Percentiles rank a stretch among this genome's conserved stretches.
These are phyloP conservation scores for Nakazawaea wyomingensis DNA, from an alignment of 805 yeast genomes.

Conservation along the genomic window DNA sequence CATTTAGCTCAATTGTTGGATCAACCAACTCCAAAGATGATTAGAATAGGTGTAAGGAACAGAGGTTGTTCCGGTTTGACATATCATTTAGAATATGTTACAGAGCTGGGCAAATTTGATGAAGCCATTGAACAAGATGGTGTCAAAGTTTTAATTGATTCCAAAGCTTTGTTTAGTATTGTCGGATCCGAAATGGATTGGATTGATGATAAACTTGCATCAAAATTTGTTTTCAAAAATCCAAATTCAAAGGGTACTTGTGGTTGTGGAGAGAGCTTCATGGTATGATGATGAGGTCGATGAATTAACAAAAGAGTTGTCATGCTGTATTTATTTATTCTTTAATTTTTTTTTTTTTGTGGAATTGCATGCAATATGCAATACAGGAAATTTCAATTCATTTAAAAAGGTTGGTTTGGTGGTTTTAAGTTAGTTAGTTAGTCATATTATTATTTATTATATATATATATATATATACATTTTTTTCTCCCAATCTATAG, in stretches of 20 bases:
- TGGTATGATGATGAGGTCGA: slow-evolving; percentile 65
- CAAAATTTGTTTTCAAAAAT: slow-evolving; percentile 87
- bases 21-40: slow-evolving; percentile 83
- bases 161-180: slow-evolving; percentile 91
- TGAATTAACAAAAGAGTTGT: no score
- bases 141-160: slow-evolving; percentile 86
- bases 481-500: no score
- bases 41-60: slow-evolving; percentile 90
- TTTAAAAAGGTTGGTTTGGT: no score
- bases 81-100: slow-evolving; percentile 86
- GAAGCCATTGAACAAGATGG: slow-evolving; percentile 92
- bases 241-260: slow-evolving; percentile 98
- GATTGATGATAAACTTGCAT: slow-evolving; percentile 86
- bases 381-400: no score
- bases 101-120: slow-evolving; percentile 90
- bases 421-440: no score
- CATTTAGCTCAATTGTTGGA: slow-evolving; percentile 66
- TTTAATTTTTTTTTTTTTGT: no score
- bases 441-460: no score
- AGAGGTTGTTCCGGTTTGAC: slow-evolving; percentile 96
- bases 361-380: no score
- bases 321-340: background rate
- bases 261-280: slow-evolving; percentile 98
- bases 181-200: slow-evolving; percentile 99
- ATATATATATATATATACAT: no score